Base-by-base conservation (phyloP, 2,329 filamentous ascomycete species). In the Arthroderma uncinatum region DNA sequence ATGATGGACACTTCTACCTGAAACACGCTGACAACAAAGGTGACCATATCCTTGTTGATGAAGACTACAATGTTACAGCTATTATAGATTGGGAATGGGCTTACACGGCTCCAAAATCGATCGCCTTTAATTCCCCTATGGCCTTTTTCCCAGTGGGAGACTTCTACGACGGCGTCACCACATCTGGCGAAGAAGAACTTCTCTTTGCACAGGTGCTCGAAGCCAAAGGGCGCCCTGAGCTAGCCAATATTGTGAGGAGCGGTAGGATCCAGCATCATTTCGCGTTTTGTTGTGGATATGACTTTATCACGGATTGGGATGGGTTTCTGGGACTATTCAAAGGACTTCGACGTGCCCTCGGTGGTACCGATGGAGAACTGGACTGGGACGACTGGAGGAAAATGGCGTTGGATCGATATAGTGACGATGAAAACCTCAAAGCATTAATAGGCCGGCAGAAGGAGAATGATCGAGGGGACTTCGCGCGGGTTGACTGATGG, bases 21-120 rank as follows among this genome's bases (percentile, higher is more conserved):
- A 78, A 76, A 60, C 71, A 77, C 61, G 63, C 68, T n/a, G 72
- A 77, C 57, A 75, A 79, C 59, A 79, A 78, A 61, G 76, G 73
- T 2, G 74, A 78, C 55, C 75, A 79, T 52, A 70, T 79, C 12
- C 65, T 79, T 0, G 71, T 73, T 1, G 72, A 79, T 58, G 67
- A 75, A 2, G 52, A 76, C 6, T 75, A 68, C 58, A 74, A 76
- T 57, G 71, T 79, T 34, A 77, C 72, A 4, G 75, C 74, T 0
- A 74, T 79, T 33, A 74, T 79, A 55, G 76, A 79, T 60, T 79
- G 74, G 74, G 71, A 76, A 58, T 74, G 68, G 68, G 67, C 70
- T 21, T 56, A 67, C 53, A 65, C 68, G 14, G 66, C 67, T 16
- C 61, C 71, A 1, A 66, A 69, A 55, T 62, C 64, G n/a, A 63